Evolutionary conservation across 768 basidiomycete species (phyloP), one percentile per base, ranked within the genome.

Genomic region (Mrakia gelida): DNA sequence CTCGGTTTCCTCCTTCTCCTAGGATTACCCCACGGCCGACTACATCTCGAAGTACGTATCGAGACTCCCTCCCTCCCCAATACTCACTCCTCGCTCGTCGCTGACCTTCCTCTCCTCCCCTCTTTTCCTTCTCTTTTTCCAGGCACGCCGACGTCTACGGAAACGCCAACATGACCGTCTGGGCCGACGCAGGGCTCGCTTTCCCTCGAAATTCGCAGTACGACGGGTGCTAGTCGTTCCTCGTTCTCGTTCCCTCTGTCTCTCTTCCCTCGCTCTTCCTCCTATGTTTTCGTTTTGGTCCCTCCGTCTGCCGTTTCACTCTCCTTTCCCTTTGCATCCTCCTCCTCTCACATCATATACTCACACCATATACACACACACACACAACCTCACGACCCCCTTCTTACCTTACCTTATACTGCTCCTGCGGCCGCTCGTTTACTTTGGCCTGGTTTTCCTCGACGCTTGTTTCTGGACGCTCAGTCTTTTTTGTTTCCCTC

Each of bases 111-210:
- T n/a, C 65, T 67, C 65, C 45, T 49, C 75, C 62, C 68, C n/a
- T 38, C 75, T 38, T 8, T 45, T 65, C 65, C n/a, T n/a, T n/a
- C n/a, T n/a, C n/a, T n/a, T n/a, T n/a, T n/a, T 23, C 52, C 63
- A 86, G 85, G 8, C 88, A 89, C 82, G 77, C 86, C 67, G 87
- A 88, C 72, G 88, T 91, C 73, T 96, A 95, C 82, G 87, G 84
- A 75, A 90, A 97, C 83, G 87, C 93, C 28, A 95, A 96, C 82
- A 84, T 93, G 63, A 95, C 95, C 41, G 92, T 91, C 68, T 96
- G 95, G 94, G 87, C 86, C 70, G 76, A 89, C 80, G 93, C 90
- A 1, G 92, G 92, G 61, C 89, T 92, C 82, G 85, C 85, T 0
- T 92, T 91, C 85, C 95, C 95, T 26, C 86, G 89, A 59, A 95